A percentile compares a stretch with the other conserved stretches of the same genome.
Evolutionary conservation across 2,329 filamentous ascomycete genomes (phyloP).

Genomic region (Penicillium sp.): DNA sequence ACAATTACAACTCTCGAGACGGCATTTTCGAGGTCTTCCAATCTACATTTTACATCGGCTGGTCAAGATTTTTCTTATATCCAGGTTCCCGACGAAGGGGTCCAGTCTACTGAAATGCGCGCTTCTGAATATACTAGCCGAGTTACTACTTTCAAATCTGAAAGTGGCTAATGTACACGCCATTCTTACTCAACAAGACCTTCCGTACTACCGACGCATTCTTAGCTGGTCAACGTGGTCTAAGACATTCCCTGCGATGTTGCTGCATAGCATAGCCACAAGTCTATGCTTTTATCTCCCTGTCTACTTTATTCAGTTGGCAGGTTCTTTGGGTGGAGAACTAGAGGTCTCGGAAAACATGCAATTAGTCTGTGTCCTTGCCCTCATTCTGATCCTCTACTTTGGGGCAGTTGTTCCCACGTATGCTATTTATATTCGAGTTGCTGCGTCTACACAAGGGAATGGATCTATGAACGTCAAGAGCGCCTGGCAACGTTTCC

Average conservation of each 20-base stretch:
- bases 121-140: not conserved
- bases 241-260: not conserved
- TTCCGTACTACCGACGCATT: not conserved
- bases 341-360: not conserved
- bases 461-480: not conserved
- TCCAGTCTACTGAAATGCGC: not conserved
- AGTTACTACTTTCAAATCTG: conserved; percentile 2
- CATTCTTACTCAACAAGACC: not conserved
- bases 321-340: not conserved
- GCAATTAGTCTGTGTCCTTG: not conserved
- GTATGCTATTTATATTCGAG: conserved; percentile 7
- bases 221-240: not conserved
- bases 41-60: conserved; percentile 2
- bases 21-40: not conserved
- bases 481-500: conserved; percentile 1
- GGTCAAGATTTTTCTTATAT: not conserved
- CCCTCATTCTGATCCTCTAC: not conserved
- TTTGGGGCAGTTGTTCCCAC: conserved; percentile 5
- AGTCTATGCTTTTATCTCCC: conserved; percentile 7
- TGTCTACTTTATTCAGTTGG: not conserved
- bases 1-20: not conserved
- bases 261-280: conserved; percentile 4
- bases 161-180: conserved; percentile 3
- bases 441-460: conserved; percentile 1
- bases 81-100: not conserved